Conservation (phyloP, 176 grass and related monocot species). For the Otatea glauca region DNA sequence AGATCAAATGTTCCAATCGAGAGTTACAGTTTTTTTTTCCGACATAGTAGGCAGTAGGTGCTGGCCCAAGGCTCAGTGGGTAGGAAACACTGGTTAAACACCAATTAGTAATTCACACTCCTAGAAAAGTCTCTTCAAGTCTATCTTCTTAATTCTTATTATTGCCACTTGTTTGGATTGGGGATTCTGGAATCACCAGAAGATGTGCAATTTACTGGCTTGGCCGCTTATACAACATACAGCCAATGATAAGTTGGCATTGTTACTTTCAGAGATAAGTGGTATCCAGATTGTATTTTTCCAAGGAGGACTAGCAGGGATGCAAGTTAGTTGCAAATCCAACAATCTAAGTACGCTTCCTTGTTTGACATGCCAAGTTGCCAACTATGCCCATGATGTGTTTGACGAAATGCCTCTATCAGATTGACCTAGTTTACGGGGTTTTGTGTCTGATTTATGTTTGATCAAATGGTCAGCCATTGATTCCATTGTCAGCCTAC, state of each 20-base stretch:
- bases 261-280: background rate
- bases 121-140: background rate
- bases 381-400: background rate
- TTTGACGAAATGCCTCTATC: conserved; percentile 22
- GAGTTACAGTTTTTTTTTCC: background rate
- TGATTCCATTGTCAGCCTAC: background rate
- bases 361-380: background rate
- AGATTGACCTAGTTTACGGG: background rate
- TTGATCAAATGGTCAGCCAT: background rate
- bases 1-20: background rate
- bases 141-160: background rate
- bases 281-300: background rate
- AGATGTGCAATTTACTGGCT: background rate
- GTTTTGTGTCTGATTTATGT: background rate
- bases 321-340: background rate
- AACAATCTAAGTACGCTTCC: background rate
- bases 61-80: background rate
- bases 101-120: background rate
- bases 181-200: background rate
- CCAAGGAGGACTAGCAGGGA: background rate
- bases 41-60: background rate
- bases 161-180: background rate
- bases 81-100: background rate
- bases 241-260: background rate
- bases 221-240: background rate